A percentile compares a stretch with the other conserved stretches of the same genome.
Evolutionary conservation across 139 green algal genomes (phyloP).

Genomic region (Tetradesmus obliquus): DNA sequence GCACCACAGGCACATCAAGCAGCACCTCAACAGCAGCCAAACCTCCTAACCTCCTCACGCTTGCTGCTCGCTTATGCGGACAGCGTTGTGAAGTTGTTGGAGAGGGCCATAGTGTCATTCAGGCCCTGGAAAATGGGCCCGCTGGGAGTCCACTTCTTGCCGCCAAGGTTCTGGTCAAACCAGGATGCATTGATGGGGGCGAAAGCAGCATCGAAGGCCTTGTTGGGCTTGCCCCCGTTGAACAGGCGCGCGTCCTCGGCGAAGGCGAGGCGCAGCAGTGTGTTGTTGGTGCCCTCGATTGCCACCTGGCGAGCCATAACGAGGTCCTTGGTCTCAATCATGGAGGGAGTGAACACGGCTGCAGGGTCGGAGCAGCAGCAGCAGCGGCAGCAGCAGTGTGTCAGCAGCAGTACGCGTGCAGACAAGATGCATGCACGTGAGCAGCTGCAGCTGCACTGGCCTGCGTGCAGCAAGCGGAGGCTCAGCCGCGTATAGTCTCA

Average conservation of each 20-base stretch:
- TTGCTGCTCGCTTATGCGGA: not conserved
- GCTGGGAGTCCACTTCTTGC: constrained; percentile 18
- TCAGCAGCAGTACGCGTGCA: too few species aligned
- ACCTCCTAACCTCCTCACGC: not conserved
- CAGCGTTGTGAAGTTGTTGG: constrained; percentile 16
- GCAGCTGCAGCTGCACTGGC: too few species aligned
- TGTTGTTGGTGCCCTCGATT: constrained; percentile 6
- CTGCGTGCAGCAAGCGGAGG: too few species aligned
- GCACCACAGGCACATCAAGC: too few species aligned
- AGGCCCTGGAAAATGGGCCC: not conserved
- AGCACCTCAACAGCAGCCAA: not conserved
- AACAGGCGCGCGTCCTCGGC: not conserved
- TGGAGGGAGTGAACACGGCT: constrained; percentile 16
- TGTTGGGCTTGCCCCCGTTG: not conserved
- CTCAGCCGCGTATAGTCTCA: too few species aligned
- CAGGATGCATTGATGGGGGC: not conserved
- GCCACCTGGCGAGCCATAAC: not conserved
- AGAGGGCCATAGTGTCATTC: not conserved
- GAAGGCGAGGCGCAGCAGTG: not conserved
- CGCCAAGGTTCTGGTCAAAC: not conserved
- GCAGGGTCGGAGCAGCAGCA: not conserved
- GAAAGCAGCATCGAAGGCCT: not conserved
- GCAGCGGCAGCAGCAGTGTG: not conserved
- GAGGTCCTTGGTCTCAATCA: not conserved
- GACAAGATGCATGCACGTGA: too few species aligned